phyloP scores from a whole-genome alignment of 1,284 basidiomycete genomes.

The Gymnopus androsaceus region DNA sequence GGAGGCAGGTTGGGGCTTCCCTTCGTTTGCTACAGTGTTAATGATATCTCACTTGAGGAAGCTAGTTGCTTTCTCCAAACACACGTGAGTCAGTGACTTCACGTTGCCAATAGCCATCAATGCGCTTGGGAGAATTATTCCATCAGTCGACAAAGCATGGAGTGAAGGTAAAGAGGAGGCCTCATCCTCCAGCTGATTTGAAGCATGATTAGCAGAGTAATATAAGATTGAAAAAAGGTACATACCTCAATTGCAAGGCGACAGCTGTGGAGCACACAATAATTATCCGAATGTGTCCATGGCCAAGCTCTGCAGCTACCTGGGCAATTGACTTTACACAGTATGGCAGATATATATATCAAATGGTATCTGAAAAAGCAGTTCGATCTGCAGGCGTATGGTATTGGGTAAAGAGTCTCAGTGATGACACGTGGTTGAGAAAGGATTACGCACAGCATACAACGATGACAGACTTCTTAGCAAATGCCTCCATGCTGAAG shows the following conservation, averaged over 20 bases:
- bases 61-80: slow-evolving; percentile 1
- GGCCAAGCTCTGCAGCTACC: neutral
- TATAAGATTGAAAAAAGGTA: neutral
- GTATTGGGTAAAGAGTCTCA: neutral
- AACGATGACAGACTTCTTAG: neutral
- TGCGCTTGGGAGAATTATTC: no score
- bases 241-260: slow-evolving; percentile 4
- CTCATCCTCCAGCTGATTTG: neutral
- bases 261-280: slow-evolving; percentile 8
- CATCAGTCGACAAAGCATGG: slow-evolving; percentile 1
- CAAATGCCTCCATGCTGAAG: slow-evolving; percentile 4
- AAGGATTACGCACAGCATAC: neutral
- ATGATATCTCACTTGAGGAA: neutral
- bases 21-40: slow-evolving; percentile 19
- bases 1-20: slow-evolving; percentile 5
- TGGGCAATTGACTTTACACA: neutral
- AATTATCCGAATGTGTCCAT: neutral
- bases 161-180: neutral
- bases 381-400: neutral
- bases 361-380: slow-evolving; percentile 2
- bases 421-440: neutral
- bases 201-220: neutral
- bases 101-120: neutral
- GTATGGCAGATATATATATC: neutral
- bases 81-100: neutral